Percentiles rank a stretch among this genome's conserved stretches.
Conservation (phyloP, 306 rosid species). For the barrel medic (Medicago truncatula) region MtrunA17r5.0-ANR NC_053047.1:25642001-25642500, state of each 20-base stretch:
- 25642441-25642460: not conserved
- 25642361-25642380: constrained; percentile 74
- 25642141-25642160: constrained; percentile 6
- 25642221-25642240: constrained; percentile 66
- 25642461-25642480: constrained; percentile 70
- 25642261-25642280: constrained; percentile 90
- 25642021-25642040: constrained; percentile 73
- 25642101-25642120: constrained; percentile 75
- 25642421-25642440: not conserved
- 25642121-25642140: constrained; percentile 10
- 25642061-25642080: constrained; percentile 94
- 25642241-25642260: constrained; percentile 76
- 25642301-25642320: constrained; percentile 96
- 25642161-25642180: not conserved
- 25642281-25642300: constrained; percentile 65
- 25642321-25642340: constrained; percentile 90
- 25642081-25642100: constrained; percentile 75
- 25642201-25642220: not conserved
- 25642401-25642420: constrained; percentile 9
- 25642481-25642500: constrained; percentile 75
- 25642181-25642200: not conserved
- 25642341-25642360: constrained; percentile 81
- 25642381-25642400: constrained; percentile 79
- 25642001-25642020: constrained; percentile 58
- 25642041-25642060: constrained; percentile 88